A percentile compares a stretch with the other conserved stretches of the same genome.
These are phyloP conservation scores for Benincasa hispida DNA, from an alignment of 306 rosid genomes.

Conservation along the genomic window DNA sequence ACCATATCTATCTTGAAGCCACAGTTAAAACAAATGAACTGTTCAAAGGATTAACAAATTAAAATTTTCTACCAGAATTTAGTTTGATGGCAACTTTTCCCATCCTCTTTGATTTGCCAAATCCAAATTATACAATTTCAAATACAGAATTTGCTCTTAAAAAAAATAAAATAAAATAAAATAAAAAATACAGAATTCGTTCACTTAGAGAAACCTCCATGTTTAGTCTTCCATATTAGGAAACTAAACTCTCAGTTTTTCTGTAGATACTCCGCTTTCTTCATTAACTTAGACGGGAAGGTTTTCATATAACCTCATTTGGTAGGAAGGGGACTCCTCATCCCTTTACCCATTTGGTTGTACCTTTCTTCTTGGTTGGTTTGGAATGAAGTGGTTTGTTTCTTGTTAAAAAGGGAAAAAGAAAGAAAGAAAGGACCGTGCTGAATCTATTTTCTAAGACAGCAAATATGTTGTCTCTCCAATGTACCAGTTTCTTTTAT, in stretches of 20 bases:
- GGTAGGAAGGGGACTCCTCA: too few species aligned
- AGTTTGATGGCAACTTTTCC: not conserved
- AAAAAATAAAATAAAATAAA: too few species aligned
- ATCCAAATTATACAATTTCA: not conserved
- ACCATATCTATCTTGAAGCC: constrained; percentile 4
- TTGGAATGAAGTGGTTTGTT: too few species aligned
- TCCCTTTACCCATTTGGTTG: too few species aligned
- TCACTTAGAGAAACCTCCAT: not conserved
- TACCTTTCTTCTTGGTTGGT: too few species aligned
- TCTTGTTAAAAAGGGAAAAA: too few species aligned
- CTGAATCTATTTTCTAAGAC: not conserved
- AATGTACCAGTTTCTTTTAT: not conserved
- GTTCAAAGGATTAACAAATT: not conserved
- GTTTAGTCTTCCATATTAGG: not conserved
- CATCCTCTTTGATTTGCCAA: not conserved
- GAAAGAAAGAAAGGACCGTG: not conserved
- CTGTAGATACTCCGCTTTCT: too few species aligned
- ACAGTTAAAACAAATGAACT: constrained; percentile 2
- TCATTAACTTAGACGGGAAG: too few species aligned
- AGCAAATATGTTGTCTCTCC: not conserved
- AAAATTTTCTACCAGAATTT: not conserved
- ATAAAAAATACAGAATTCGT: too few species aligned
- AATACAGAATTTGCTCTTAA: not conserved
- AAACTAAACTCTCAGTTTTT: not conserved
- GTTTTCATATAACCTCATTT: too few species aligned